These are phyloP conservation scores for Penicillium sclerotigenum DNA, from an alignment of 2,329 filamentous ascomycete species.

Conservation along the genomic window DNA sequence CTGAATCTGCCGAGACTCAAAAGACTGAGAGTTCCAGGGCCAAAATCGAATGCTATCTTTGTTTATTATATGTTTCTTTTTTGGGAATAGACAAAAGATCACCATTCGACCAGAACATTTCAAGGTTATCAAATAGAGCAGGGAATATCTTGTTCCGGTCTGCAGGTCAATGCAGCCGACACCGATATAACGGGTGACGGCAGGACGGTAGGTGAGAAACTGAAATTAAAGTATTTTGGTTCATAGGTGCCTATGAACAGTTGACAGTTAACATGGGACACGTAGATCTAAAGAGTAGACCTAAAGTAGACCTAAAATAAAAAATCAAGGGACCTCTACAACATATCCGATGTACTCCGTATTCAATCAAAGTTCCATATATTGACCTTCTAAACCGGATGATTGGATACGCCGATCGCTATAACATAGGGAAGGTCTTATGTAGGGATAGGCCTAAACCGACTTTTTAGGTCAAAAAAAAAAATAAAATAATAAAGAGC, in stretches of 20 bases:
- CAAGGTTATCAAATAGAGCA: constrained; percentile 3
- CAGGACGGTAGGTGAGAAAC: constrained; percentile 3
- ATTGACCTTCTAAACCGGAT: constrained; percentile 12
- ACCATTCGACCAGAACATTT: neutral
- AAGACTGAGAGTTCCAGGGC: neutral
- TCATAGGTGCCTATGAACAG: neutral
- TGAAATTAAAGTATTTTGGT: constrained; percentile 1
- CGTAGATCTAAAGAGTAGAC: neutral
- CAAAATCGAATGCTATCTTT: neutral
- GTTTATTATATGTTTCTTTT: neutral
- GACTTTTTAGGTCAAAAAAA: neutral
- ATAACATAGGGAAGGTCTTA: constrained; percentile 1
- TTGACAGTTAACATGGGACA: neutral
- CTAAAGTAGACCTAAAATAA: too few relatives aligned
- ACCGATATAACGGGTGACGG: constrained; percentile 14
- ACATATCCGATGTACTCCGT: neutral
- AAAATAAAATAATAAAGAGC: neutral
- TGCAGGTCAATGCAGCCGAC: constrained; percentile 11
- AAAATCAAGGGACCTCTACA: neutral
- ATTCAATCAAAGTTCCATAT: neutral
- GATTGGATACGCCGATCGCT: constrained; percentile 14
- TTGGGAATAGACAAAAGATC: neutral
- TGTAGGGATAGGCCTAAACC: constrained; percentile 2
- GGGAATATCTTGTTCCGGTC: constrained; percentile 7
- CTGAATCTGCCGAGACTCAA: neutral